Evolutionary conservation across 129 eudicot genomes (phyloP), one percentile per base, ranked within the genome.

Genomic region (Saussurea involucrata): DNA sequence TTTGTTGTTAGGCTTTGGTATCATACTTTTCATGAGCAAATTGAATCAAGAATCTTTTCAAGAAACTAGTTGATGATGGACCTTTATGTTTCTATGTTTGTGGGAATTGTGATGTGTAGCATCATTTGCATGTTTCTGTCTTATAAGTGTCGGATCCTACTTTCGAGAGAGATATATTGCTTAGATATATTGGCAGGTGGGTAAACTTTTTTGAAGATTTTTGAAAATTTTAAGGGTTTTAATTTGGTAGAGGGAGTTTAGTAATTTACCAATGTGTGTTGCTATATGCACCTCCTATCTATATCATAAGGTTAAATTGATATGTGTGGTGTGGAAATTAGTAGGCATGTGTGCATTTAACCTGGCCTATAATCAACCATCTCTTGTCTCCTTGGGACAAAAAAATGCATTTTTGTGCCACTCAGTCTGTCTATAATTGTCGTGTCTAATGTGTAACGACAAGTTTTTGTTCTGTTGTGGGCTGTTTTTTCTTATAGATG

Each of bases 21-120:
- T 58, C n/a, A 80, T 80, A 80, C 84, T 68, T 60, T 80, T 70
- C 18, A 58, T 75, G 80, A 68, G 84, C n/a, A 80, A 25, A 32
- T 55, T 40, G 70, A 37, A 12, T 81, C 57, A 33, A 74, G 55
- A 44, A 81, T 69, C 65, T 68, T 81, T 81, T 37, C 61, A 53
- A 53, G 61, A 53, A 53, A 53, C 61, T 53, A 17, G 22, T 53
- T 4, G 22, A 2, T 53, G 24, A 53, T 53, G 22, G 22, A 53
- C 20, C 22, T 53, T 53, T 53, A 36, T 36, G 42, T 36, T 36
- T 36, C 12, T 49, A 37, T 37, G 46, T 37, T 37, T 37, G 46
- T 49, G 58, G 58, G 7, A 15, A 15, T 49, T 15, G 58, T 49
- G 58, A 49, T 49, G 58, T 49, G 58, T 15, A 49, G 18, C 58